Base-by-base conservation (phyloP, 805 yeast species). In the Pichia membranifaciens region DNA sequence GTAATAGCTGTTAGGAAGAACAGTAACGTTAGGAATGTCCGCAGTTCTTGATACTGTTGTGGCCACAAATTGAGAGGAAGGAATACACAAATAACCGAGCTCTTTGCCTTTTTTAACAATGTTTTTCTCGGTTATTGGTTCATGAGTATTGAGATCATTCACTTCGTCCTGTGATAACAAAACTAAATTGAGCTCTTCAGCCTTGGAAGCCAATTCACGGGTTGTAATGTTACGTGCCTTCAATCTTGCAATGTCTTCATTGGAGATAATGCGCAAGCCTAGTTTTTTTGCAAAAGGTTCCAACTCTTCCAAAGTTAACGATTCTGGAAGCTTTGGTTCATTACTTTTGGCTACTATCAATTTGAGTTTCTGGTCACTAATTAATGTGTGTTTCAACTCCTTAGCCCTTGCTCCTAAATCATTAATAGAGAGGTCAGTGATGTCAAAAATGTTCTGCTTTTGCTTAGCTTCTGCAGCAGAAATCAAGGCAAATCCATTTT, bases 1-100 rank as follows among this genome's bases (percentile, higher is more conserved):
- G 63, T 81, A 84, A 59, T 83, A 83, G 2, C 81, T 71, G 5
- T 74, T 68, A 5, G 91, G 89, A 31, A 84, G 59, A 9, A 82
- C 80, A 49, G 81, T 82, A 31, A 82, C 81, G 51, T 77, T 75
- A 4, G 68, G 63, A 12, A 71, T 62, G 53, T 82, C 86, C 4
- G 85, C 79, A 4, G 64, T 64, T 53, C 75, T 70, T 8, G 77
- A 74, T 33, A 74, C 74, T 1, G 84, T 79, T 0, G 89, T 82
- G 1, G 86, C 80, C 51, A 84, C 68, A 54, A 76, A 82, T 2
- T 81, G 69, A n/a, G 72, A 60, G 43, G 70, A 71, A 1, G 91
- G 86, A 36, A 85, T 70, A 43, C 79, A 71, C 54, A 83, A 57
- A 42, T 75, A 56, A 3, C 81, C 82, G 43, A 68, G 59, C 13